phyloP scores from a whole-genome alignment of 495 filamentous ascomycete species.

The Aspergillus avenaceus region DNA sequence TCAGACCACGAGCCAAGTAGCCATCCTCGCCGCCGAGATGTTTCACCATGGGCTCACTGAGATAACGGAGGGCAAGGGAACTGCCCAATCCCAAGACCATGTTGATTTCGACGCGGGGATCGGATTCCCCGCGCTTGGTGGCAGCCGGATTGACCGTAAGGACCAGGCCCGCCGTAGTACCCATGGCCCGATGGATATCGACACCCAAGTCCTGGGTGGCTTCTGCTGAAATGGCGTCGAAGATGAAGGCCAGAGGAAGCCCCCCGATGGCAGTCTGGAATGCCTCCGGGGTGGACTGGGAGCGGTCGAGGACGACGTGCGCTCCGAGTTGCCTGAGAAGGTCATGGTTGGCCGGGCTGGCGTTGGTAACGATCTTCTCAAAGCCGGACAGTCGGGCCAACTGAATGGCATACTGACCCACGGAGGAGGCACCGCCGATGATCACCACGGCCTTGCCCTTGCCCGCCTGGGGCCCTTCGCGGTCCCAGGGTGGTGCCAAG shows the following conservation, averaged over 20 bases:
- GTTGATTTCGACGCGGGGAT: conserved; percentile 11
- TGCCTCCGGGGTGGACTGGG: neutral
- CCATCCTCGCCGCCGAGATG: conserved; percentile 16
- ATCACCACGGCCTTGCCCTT: conserved; percentile 33
- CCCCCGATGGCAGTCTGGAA: conserved; percentile 8
- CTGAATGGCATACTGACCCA: conserved; percentile 42
- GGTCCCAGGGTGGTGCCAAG: conserved; percentile 17
- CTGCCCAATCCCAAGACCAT: conserved; percentile 16
- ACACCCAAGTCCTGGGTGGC: conserved; percentile 15
- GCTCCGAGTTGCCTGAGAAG: conserved; percentile 43
- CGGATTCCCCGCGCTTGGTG: conserved; percentile 5
- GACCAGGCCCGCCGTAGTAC: neutral
- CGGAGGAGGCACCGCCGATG: conserved; percentile 42
- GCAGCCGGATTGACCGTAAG: conserved; percentile 15
- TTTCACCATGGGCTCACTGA: conserved; percentile 17
- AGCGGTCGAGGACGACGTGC: conserved; percentile 17
- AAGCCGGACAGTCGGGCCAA: conserved; percentile 38
- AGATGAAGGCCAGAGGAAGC: conserved; percentile 12
- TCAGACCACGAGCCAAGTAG: conserved; percentile 12
- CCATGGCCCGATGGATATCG: conserved; percentile 7
- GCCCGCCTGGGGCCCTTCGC: conserved; percentile 20
- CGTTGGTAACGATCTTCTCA: conserved; percentile 39
- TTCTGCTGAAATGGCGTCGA: conserved; percentile 11
- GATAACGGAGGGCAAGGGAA: conserved; percentile 11
- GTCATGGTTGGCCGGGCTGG: conserved; percentile 37